These are phyloP conservation scores for Boletus vermiculosoides DNA, from an alignment of 768 basidiomycete genomes.

Conservation along the genomic window DNA sequence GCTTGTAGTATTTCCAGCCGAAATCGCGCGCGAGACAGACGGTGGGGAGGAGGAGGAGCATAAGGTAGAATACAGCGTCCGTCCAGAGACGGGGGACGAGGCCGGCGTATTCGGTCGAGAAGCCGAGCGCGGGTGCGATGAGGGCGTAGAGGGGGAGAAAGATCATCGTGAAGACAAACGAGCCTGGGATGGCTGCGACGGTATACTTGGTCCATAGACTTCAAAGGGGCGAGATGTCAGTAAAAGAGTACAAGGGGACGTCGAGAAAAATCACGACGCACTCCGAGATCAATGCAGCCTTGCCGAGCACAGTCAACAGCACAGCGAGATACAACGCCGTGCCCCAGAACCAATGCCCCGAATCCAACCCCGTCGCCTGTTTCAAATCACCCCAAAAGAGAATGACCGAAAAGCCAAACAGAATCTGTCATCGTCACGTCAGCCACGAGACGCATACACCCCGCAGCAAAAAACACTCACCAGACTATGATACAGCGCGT, in stretches of 20 bases:
- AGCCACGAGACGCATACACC: background rate
- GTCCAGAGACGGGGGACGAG: constrained; percentile 91
- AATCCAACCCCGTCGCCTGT: constrained; percentile 73
- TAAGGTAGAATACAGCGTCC: constrained; percentile 85
- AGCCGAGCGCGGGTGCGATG: constrained; percentile 80
- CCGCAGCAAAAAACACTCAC: constrained; percentile 44
- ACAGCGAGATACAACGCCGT: constrained; percentile 94
- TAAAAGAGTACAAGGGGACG: background rate
- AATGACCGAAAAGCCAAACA: constrained; percentile 85
- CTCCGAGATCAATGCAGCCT: constrained; percentile 97
- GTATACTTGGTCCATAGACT: constrained; percentile 99
- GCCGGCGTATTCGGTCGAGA: constrained; percentile 87
- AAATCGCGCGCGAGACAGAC: constrained; percentile 87
- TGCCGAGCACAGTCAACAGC: constrained; percentile 91
- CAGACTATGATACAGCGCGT: constrained; percentile 87
- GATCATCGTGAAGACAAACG: constrained; percentile 94
- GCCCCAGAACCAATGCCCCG: constrained; percentile 99
- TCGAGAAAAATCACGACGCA: constrained; percentile 41
- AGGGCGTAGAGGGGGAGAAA: constrained; percentile 89
- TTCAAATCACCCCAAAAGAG: constrained; percentile 94
- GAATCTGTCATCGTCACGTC: constrained; percentile 47
- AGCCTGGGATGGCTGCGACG: constrained; percentile 96
- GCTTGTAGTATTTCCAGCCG: constrained; percentile 95
- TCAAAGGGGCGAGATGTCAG: background rate
- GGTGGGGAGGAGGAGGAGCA: constrained; percentile 78